Evolutionary conservation across 768 basidiomycete species (phyloP), one percentile per base, ranked within the genome.

Genomic region (Ephemerocybe angulata): DNA sequence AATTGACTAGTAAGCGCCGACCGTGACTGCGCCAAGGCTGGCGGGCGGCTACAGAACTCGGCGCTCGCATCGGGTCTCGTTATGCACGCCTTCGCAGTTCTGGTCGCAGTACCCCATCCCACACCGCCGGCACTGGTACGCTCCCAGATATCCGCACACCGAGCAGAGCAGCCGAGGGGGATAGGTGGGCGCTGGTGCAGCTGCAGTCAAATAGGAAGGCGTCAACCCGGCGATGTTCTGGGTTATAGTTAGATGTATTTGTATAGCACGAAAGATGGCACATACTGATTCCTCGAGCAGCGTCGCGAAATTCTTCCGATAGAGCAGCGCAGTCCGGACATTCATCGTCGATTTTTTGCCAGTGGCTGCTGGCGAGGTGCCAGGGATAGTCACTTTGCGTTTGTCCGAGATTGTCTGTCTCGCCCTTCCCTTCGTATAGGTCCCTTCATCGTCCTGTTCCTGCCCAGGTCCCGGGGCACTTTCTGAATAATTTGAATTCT

Each of bases 91-190:
- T 63, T 86, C 82, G 62, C 92, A 94, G 53, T 82, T 83, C 38
- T 76, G 70, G 66, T 86, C 85, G 59, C 92, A 93, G 60, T 85
- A 93, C 1, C 85, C 75, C 76, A 90, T 76, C 0, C 84, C 83
- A 69, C 92, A 93, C 60, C 80, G 82, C 57, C 79, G 81, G 72
- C 92, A 94, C 53, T 80, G 85, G 65, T 94, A 93, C 3, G 75
- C 74, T 5, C 88, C 90, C 81, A 82, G 88, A 67, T 89, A 93
- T 2, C 92, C 90, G 61, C 92, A 93, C 24, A 93, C 87, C n/a
- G 89, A 84, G 64, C 92, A 94, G 13, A 93, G 64, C 59, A 83
- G 71, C 38, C 89, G 83, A 7, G 86, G 80, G 5, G 91, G 89
- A 54, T 85, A 81, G 1, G 66, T 67, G 0, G 88, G 72, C 1